These are phyloP conservation scores for Amesomyces nigricolor DNA, from an alignment of 2,329 filamentous ascomycete species.

Conservation along the genomic window DNA sequence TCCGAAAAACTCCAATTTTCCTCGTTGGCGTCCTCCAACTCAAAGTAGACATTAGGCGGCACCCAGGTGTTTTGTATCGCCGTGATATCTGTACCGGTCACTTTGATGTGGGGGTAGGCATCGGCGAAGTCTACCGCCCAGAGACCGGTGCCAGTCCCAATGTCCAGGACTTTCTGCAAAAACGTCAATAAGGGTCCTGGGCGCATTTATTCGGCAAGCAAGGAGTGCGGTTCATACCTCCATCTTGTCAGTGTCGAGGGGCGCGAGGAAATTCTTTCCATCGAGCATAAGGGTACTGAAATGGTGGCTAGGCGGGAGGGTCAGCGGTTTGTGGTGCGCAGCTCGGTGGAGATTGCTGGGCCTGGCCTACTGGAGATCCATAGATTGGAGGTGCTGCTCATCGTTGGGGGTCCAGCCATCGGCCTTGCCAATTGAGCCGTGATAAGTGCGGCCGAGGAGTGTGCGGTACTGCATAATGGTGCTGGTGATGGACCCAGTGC, in stretches of 20 bases:
- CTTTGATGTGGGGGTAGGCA: conserved; percentile 26
- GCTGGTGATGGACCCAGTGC: conserved; percentile 1
- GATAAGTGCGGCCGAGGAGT: conserved; percentile 14
- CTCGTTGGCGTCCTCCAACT: conserved; percentile 33
- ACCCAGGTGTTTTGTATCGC: conserved; percentile 31
- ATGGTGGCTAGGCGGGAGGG: too few relatives aligned
- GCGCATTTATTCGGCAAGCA: conserved; percentile 26
- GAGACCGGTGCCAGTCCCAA: conserved; percentile 35
- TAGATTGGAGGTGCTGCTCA: conserved; percentile 10
- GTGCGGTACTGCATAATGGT: conserved; percentile 14
- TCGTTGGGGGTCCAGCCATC: conserved; percentile 12
- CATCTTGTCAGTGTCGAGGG: too few relatives aligned
- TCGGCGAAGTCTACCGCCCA: conserved; percentile 39
- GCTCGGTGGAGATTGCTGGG: too few relatives aligned
- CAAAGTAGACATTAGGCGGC: conserved; percentile 33
- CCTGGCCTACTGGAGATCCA: too few relatives aligned
- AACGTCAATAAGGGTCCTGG: not conserved
- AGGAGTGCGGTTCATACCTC: too few relatives aligned
- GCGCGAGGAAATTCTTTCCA: too few relatives aligned
- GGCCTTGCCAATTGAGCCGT: conserved; percentile 7
- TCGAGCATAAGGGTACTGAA: too few relatives aligned
- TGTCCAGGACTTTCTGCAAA: conserved; percentile 32
- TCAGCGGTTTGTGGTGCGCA: too few relatives aligned
- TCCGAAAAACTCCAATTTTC: conserved; percentile 21
- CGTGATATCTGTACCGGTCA: conserved; percentile 30